Evolutionary conservation across 2,329 filamentous ascomycete species (phyloP), one percentile per base, ranked within the genome.

Genomic region (Aspergillus sp.): DNA sequence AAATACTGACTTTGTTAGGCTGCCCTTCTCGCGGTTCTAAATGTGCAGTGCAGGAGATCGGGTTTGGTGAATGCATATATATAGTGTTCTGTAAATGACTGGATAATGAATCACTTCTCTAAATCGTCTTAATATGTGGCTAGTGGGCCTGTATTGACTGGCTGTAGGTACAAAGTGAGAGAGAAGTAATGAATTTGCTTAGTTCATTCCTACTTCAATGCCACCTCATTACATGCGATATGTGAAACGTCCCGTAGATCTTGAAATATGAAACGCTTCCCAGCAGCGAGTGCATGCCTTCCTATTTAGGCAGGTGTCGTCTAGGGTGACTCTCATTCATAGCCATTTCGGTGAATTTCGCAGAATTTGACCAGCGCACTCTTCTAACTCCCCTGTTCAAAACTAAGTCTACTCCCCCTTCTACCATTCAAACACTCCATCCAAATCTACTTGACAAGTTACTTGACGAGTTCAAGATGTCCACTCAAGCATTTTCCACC

Each of bases 1-100:
- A 3, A 21, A 21, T n/a, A 54, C 64, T 71, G 32, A 70, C 41
- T 7, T 41, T 13, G 23, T 15, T 54, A 80, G 78, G 78, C 58
- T 82, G 62, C 80, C 80, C n/a, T 82, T 77, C 62, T 78, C 77
- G 17, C 70, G 79, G 25, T 82, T 81, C 59, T 81, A 71, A 65
- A 49, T 27, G 7, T 30, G 15, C 1, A 32, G 21, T 19, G 36
- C 10, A 11, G 10, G 42, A 25, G 8, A 30, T 53, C 36, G 11
- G 49, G 27, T 13, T 57, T 11, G 27, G 27, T 55, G 25, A 51
- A 10, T 23, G 19, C 19, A 21, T 44, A 30, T 44, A 30, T 3
- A 27, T 25, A 30, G 15, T 8, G n/a, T 8, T 25, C 2, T 17
- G 41, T 57, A 44, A 23, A 44, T 44, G 19, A 44, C 1, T 36